phyloP scores from a whole-genome alignment of 163 green algal species.

The Picocystis sp. region DNA sequence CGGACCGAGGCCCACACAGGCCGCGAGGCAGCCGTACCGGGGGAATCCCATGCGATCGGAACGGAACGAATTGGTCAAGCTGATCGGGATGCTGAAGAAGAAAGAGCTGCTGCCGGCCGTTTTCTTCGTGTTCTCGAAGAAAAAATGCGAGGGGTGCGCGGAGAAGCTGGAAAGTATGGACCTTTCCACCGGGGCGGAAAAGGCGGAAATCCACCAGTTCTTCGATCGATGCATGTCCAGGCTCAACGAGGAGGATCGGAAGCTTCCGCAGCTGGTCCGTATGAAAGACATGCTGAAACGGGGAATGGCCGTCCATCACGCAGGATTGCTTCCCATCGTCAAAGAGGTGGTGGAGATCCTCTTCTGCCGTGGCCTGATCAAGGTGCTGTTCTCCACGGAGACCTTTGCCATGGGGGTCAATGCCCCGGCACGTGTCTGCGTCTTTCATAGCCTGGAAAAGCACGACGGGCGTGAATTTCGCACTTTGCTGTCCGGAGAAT shows the following conservation, averaged over 20 bases:
- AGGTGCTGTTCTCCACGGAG: constrained; percentile 51
- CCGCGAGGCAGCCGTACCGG: neutral
- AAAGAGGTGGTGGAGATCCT: constrained; percentile 99
- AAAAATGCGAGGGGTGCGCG: constrained; percentile 29
- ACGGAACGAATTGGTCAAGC: constrained; percentile 39
- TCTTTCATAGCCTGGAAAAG: constrained; percentile 79
- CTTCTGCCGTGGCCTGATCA: constrained; percentile 84
- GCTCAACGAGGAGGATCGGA: constrained; percentile 55
- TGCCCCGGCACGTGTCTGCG: constrained; percentile 60
- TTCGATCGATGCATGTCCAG: constrained; percentile 38
- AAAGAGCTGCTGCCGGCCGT: constrained; percentile 64
- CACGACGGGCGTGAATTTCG: constrained; percentile 79
- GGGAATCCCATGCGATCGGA: constrained; percentile 26
- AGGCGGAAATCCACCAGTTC: constrained; percentile 50
- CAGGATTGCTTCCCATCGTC: constrained; percentile 87
- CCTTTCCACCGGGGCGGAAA: constrained; percentile 56
- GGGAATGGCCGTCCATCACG: constrained; percentile 83
- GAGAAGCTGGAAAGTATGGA: constrained; percentile 39
- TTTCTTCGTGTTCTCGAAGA: constrained; percentile 85
- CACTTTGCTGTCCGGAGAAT: constrained; percentile 44
- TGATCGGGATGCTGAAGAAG: constrained; percentile 59
- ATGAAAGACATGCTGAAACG: constrained; percentile 68
- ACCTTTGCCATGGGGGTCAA: constrained; percentile 99
- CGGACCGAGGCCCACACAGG: constrained; percentile 9
- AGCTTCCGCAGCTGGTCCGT: constrained; percentile 71